Percentiles rank a stretch among this genome's conserved stretches.
phyloP scores from a whole-genome alignment of 2,329 filamentous ascomycete species.

The Chlorencoelia australis region DNA sequence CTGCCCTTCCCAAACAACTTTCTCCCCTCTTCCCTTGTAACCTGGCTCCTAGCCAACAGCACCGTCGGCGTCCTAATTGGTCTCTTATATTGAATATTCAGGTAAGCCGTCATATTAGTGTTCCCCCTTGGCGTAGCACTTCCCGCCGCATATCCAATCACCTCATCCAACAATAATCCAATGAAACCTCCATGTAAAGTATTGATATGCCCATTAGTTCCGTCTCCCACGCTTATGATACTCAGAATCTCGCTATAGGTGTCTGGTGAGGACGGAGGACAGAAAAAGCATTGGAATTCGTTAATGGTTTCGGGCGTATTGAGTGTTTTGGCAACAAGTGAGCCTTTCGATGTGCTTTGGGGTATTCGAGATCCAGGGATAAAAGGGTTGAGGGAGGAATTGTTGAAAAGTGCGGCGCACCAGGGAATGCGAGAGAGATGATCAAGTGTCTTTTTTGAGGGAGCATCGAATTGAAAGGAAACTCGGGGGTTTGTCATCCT shows the following conservation, averaged over 20 bases:
- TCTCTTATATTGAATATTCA: constrained; percentile 44
- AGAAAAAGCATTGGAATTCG: constrained; percentile 16
- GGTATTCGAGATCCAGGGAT: constrained; percentile 2
- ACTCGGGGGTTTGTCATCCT: not conserved
- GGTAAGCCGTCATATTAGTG: constrained; percentile 35
- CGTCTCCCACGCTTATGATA: constrained; percentile 33
- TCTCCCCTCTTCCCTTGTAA: constrained; percentile 39
- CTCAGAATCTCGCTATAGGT: constrained; percentile 9
- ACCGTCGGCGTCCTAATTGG: constrained; percentile 41
- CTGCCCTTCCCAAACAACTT: constrained; percentile 41
- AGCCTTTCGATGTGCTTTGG: constrained; percentile 5
- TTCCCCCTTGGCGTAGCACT: constrained; percentile 10
- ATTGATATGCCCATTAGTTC: constrained; percentile 43
- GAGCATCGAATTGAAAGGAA: not conserved
- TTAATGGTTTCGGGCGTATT: constrained; percentile 11
- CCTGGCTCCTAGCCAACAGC: constrained; percentile 36
- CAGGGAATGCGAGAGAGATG: constrained; percentile 14
- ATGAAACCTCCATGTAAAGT: constrained; percentile 52
- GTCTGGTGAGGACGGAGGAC: constrained; percentile 1
- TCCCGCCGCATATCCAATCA: constrained; percentile 27
- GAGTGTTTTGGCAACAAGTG: constrained; percentile 11
- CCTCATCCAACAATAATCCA: constrained; percentile 47
- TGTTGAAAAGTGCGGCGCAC: constrained; percentile 11
- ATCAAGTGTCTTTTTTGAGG: constrained; percentile 6
- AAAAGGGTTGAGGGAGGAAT: constrained; percentile 16